Base-by-base conservation (phyloP, 345 rosid genomes). In the Mercurialis annua region DNA sequence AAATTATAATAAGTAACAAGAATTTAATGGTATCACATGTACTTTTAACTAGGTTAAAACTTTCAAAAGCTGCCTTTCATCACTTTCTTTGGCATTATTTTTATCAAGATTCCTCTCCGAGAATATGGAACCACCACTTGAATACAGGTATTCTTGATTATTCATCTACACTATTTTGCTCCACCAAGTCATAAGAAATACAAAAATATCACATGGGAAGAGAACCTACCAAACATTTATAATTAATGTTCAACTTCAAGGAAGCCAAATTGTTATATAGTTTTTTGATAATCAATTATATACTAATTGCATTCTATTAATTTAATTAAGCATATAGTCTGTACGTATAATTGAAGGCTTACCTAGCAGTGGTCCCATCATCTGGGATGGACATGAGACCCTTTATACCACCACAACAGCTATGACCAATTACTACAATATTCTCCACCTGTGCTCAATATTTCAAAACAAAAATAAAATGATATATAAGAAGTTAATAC, bases 341-440 rank as follows among this genome's bases (percentile, higher is more conserved):
- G 9, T 34, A 9, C 40, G 4, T 34, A 40, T 4, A 40, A 40
- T 9, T 40, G 11, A 40, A 40, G 44, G 44, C 44, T 73, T 78
- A 82, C 94, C 86, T 84, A 20, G 83, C 9, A 66, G 81, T 76
- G 74, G 80, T 31, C 64, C 85, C 92, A n/a, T 83, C 84, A 21
- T 86, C 90, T 0, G 91, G 83, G 66, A 83, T 78, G 21, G 84
- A 71, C 98, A 94, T 92, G 66, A 94, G 99, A 67, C 97, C 98
- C 72, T 88, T 87, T 60, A 92, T 94, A 50, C 99, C 99, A 34
- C 99, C 99, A 70, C 99, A 94, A 62, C 93, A 77, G 69, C 99
- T 94, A 63, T 94, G 99, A 7, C 99, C 99, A 66, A 94, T 88
- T 51, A 94, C 93, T 43, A 92, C 73, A 64, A 94, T 82, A 58